Base-by-base conservation (phyloP, 495 filamentous ascomycete genomes). In the Neurospora terricola region DNA sequence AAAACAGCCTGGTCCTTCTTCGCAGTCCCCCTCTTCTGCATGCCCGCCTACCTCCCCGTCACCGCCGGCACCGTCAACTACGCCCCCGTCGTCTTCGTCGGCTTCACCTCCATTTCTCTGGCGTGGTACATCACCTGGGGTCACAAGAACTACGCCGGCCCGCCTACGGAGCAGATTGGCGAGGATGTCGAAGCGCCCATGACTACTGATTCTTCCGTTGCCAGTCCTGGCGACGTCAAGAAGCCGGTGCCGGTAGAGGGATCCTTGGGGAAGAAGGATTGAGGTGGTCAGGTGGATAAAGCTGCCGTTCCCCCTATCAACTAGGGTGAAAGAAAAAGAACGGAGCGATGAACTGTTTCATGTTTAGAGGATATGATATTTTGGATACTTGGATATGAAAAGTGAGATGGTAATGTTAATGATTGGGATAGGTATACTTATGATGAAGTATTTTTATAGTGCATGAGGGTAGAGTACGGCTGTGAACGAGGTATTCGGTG, bases 121-220 rank as follows among this genome's bases (percentile, higher is more conserved):
- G 72, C 76, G 48, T 86, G 82, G 83, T 86, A 86, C 77, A 75
- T 75, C 12, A 75, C 78, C 48, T 84, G 91, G 84, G 91, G 91
- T 42, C 86, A 89, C 73, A 90, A 90, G 80, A 84, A 90, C 75
- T 93, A 93, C 78, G 86, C 82, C 11, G 92, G 92, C 0, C 92
- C 92, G 0, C 90, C 90, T 6, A 81, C 79, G 12, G 77, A 77
- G 69, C 66, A 70, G 6, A 36, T 78, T 12, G 75, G 72, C 3
- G 54, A 62, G 54, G 54, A 62, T 34, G 54, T 73, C 5, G 30
- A 34, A 34, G 70, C 69, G 3, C 70, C 75, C 2, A 16, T 72
- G 16, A 34, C 59, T 6, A 23, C 30, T 9, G 14, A 34, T 34
- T 34, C 43, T 4, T 5, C 27, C 9, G 69, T 12, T 34, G 30